Evolutionary conservation across 352 stramenopile genomes (phyloP).

Genomic region (Phytophthora meadii): DNA sequence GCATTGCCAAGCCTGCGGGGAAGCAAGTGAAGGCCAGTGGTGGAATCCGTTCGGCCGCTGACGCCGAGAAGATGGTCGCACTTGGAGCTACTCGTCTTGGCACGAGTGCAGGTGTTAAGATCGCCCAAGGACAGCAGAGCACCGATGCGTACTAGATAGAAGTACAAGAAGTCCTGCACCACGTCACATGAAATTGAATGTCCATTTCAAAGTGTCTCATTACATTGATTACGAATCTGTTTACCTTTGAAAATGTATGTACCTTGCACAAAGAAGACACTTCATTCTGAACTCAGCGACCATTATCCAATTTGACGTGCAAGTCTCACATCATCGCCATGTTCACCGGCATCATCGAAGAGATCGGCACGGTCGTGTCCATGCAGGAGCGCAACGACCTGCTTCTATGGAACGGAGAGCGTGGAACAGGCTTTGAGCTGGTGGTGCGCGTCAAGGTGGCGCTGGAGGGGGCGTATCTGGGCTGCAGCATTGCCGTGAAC

Average conservation of each 20-base stretch:
- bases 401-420: slow-evolving; percentile 95
- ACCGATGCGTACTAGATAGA: slow-evolving; percentile 26
- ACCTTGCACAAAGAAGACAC: too few relatives aligned
- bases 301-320: slow-evolving; percentile 24
- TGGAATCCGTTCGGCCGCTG: slow-evolving; percentile 70
- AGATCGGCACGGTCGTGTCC: slow-evolving; percentile 96
- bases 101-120: slow-evolving; percentile 74
- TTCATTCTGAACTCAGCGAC: neutral
- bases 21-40: slow-evolving; percentile 88
- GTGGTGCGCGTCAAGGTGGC: slow-evolving; percentile 81
- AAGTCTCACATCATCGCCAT: slow-evolving; percentile 44
- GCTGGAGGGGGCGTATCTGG: slow-evolving; percentile 87
- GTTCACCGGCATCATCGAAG: slow-evolving; percentile 99
- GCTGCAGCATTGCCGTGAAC: slow-evolving; percentile 97
- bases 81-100: slow-evolving; percentile 76
- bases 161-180: neutral
- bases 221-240: slow-evolving; percentile 17
- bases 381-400: slow-evolving; percentile 93
- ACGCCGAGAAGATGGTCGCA: slow-evolving; percentile 77
- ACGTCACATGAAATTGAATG: slow-evolving; percentile 3
- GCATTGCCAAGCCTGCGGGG: slow-evolving; percentile 57
- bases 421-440: slow-evolving; percentile 91
- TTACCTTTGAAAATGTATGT: too few relatives aligned
- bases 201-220: slow-evolving; percentile 13
- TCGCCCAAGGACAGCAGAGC: slow-evolving; percentile 52